Evolutionary conservation across 2,329 filamentous ascomycete genomes (phyloP), one percentile per base, ranked within the genome.

Genomic region (Lomentospora prolificans): DNA sequence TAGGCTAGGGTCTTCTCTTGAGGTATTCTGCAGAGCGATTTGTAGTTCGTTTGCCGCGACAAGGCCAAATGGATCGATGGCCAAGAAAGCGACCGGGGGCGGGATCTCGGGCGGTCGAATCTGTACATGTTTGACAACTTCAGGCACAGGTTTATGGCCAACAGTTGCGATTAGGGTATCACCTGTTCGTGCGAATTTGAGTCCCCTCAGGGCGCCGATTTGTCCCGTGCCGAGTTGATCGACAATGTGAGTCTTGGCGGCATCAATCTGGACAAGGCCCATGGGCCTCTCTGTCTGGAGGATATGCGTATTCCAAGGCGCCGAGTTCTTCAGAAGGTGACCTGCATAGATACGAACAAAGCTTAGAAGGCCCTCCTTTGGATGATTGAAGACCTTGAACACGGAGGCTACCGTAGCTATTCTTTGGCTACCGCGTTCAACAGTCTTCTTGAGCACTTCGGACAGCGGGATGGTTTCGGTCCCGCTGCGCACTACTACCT

Each of bases 61-160:
- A 30, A 89, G 74, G 62, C 89, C 86, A 61, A 90, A 76, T 0
- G 79, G 89, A 60, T 97, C 92, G 27, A 97, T 85, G 58, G 91
- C 89, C n/a, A 95, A 86, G 68, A 97, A 99, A 65, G 96, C 96
- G 0, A 99, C 94, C 0, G 94, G 90, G 0, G 94, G 90, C 0
- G 94, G 92, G 0, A 96, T 89, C 58, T 88, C 81, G 27, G 95
- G 94, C 0, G 94, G 90, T 14, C 90, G 83, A 33, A 99, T 81
- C 65, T 96, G 90, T 14, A 97, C 73, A 14, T 79, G 84, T 52
- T 85, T 83, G 51, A 96, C 72, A 1, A 82, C 79, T 14, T 84
- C 79, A 17, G 87, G 82, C 1, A 89, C 84, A 0, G 81, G 79
- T 5, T 79, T 79, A 65, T 72, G 71, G 7, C 70, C 81, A 24